Base-by-base conservation (phyloP, 805 yeast genomes). In the Tetrapisispora phaffii region DNA sequence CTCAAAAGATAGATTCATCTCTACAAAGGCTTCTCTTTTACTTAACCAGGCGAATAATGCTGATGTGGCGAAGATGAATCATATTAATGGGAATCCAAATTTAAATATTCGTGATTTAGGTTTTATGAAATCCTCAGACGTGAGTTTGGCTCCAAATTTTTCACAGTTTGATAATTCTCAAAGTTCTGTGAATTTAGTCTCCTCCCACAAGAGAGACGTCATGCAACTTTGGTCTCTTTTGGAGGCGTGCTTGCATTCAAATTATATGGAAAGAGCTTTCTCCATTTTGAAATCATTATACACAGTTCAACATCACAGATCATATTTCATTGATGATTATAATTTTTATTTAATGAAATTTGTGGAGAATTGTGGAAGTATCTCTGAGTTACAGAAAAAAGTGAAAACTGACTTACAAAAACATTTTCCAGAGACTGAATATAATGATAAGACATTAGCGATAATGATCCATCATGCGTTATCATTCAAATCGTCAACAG, bases 201-300 rank as follows among this genome's bases (percentile, higher is more conserved):
- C 52, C 22, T 37, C 46, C 9, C 53, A 54, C 37, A 59, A 82
- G 6, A 75, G 74, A 56, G 82, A 78, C 50, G 74, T 76, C n/a
- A 68, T 72, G 44, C 82, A 82, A 54, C 69, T 82, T 17, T 87
- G 89, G 79, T 76, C 89, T 2, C 64, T 87, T 31, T 69, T 86
- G 34, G 95, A 87, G 54, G 90, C 93, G 0, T 81, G 89, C 51
- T 57, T 87, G 28, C 76, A 78, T 37, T 74, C 83, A 29, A 73
- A 73, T 44, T 82, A 84, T 57, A 75, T 73, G 52, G 75, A 72
- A 20, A 71, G 96, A 56, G 95, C 95, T 0, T 79, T 77, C 50
- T 67, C 80, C 21, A 78, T 86, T 19, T 63, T 87, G 34, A 69
- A 71, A 44, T 80, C 88, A 2, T 68, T 86, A 39, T 72, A 79